Conservation (phyloP, 805 yeast genomes). For the Saccharomycopsis babjevae region DNA sequence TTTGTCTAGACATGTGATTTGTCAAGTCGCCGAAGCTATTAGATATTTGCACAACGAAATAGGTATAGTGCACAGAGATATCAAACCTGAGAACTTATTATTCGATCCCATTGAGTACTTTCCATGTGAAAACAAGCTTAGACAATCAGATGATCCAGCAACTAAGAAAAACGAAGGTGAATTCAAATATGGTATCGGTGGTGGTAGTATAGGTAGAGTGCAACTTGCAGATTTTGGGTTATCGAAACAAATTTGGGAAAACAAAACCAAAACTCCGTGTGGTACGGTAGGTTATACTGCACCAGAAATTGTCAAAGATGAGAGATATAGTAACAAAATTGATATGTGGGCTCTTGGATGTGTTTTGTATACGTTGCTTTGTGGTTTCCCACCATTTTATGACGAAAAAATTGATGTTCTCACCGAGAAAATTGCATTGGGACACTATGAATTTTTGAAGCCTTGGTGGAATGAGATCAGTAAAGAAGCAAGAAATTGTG, state of each 20-base stretch:
- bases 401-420: conserved; percentile 60
- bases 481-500: conserved; percentile 58
- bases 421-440: conserved; percentile 71
- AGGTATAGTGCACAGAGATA: conserved; percentile 76
- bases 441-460: conserved; percentile 61
- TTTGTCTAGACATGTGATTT: conserved; percentile 50
- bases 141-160: conserved; percentile 60
- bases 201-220: conserved; percentile 83
- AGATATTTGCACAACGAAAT: conserved; percentile 60
- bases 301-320: conserved; percentile 94
- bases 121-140: conserved; percentile 31
- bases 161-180: conserved; percentile 80
- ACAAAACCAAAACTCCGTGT: conserved; percentile 92
- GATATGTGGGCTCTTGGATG: conserved; percentile 99
- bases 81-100: conserved; percentile 70
- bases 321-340: conserved; percentile 83
- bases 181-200: conserved; percentile 72
- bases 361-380: conserved; percentile 81
- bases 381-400: conserved; percentile 98
- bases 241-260: conserved; percentile 81
- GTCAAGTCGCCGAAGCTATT: conserved; percentile 55
- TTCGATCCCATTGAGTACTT: conserved; percentile 48
- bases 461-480: conserved; percentile 91
- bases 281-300: conserved; percentile 99
- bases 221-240: conserved; percentile 94